Conservation (phyloP, 257 asterid species). For the Primulina eburnea region DNA sequence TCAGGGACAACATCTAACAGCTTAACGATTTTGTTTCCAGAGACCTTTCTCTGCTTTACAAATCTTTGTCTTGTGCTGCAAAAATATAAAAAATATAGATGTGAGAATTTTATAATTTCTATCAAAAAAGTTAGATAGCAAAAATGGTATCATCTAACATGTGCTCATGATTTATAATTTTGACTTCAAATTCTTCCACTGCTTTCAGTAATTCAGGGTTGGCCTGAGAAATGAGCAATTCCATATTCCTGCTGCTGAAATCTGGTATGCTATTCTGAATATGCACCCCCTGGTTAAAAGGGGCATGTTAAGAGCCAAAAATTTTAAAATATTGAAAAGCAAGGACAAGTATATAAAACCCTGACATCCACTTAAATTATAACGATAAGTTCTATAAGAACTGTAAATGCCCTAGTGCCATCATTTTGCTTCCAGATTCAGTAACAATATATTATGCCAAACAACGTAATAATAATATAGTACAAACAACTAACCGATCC, state of each 20-base stretch:
- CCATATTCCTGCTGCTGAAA: conserved; percentile 61
- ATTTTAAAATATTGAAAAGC: conserved; percentile 12
- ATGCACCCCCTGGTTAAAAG: conserved; percentile 58
- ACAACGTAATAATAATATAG: not conserved
- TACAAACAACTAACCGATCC: conserved; percentile 12
- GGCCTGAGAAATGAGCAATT: conserved; percentile 61
- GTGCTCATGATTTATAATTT: conserved; percentile 69
- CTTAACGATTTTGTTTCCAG: conserved; percentile 79
- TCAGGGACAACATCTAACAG: conserved; percentile 77
- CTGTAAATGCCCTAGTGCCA: conserved; percentile 4
- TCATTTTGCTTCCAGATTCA: conserved; percentile 5
- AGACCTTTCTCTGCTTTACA: conserved; percentile 61
- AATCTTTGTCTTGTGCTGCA: conserved; percentile 77
- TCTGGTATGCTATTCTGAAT: conserved; percentile 68
- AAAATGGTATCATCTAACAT: conserved; percentile 36
- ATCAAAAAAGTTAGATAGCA: conserved; percentile 20
- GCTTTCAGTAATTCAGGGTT: conserved; percentile 52
- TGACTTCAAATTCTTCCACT: conserved; percentile 79
- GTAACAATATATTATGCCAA: conserved; percentile 11
- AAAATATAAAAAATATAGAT: conserved; percentile 26
- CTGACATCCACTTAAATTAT: not conserved
- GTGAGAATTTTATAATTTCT: conserved; percentile 23
- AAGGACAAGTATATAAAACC: conserved; percentile 8
- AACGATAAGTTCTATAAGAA: conserved; percentile 3
- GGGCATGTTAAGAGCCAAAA: conserved; percentile 2